Evolutionary conservation across 495 filamentous ascomycete species (phyloP), one percentile per base, ranked within the genome.

Genomic region (Tuber borchii): DNA sequence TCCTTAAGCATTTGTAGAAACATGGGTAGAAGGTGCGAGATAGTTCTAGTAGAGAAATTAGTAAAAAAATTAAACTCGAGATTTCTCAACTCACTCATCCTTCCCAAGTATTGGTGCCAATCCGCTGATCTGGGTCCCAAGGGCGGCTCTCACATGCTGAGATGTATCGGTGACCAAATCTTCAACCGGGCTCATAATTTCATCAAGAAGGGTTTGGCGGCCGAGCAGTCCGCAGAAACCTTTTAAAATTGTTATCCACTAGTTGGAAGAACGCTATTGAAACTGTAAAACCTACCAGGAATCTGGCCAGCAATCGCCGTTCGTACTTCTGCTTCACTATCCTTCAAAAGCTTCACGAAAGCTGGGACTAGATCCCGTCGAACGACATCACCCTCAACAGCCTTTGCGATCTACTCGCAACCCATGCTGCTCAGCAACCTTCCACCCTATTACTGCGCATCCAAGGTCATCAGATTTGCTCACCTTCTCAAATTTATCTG

Each of bases 1-100:
- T 99, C 95, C 86, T 99, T 99, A 71, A 99, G 90, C 95, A 99
- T 99, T 83, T 96, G 93, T 51, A 98, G 88, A 85, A 99, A 99
- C 96, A 99, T 99, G 51, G 95, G 95, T 61, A 99, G 90, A 76
- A 99, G 92, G 81, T 98, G 95, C 74, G 94, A 89, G 77, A 97
- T 98, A 51, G 95, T 99, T 84, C 93, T 96, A 76, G 39, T 0
- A 48, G 17, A 73, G 44, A 43, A 56, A 61, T 82, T 73, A 80
- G 76, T 78, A 39, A 81, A 75, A 75, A 75, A 70, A 71, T 48
- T 14, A 43, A 68, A 70, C 71, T n/a, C n/a, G 39, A 45, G 43
- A 44, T 7, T 46, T 65, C 70, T 31, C 40, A 37, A 87, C 92
- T 83, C 87, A 97, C 94, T 99, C 93, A 82, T 99, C 93, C 86